Evolutionary conservation across 2,329 filamentous ascomycete species (phyloP).

Genomic region (Xylariomycetidae sp.): DNA sequence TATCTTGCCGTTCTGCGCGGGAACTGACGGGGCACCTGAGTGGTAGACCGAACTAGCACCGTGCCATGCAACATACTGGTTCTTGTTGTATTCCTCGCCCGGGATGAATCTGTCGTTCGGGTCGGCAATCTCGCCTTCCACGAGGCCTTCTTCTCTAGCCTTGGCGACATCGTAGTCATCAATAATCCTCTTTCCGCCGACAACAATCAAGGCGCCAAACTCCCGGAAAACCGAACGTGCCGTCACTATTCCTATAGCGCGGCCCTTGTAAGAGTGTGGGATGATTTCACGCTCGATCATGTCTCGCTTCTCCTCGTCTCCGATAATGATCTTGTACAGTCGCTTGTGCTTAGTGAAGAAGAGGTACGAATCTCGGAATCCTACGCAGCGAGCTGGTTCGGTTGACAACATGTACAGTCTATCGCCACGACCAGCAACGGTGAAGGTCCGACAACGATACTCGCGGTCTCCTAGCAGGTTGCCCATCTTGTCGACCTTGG

Average conservation of each 20-base stretch:
- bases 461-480: constrained; percentile 79
- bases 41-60: constrained; percentile 96
- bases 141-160: constrained; percentile 68
- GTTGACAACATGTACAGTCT: constrained; percentile 98
- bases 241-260: constrained; percentile 93
- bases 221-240: constrained; percentile 95
- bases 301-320: constrained; percentile 94
- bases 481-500: constrained; percentile 88
- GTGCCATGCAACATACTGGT: constrained; percentile 98
- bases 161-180: constrained; percentile 87
- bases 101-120: constrained; percentile 76
- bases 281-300: constrained; percentile 95
- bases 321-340: constrained; percentile 96
- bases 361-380: constrained; percentile 95
- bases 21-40: constrained; percentile 71
- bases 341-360: constrained; percentile 98
- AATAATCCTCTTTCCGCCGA: constrained; percentile 77
- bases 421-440: constrained; percentile 75
- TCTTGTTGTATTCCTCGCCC: constrained; percentile 92
- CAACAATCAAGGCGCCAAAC: constrained; percentile 90
- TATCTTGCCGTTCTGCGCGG: constrained; percentile 68
- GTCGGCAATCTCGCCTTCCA: constrained; percentile 88
- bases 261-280: constrained; percentile 96
- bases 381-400: constrained; percentile 91
- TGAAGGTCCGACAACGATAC: constrained; percentile 94